A percentile compares a stretch with the other conserved stretches of the same genome.
Evolutionary conservation across 2,329 filamentous ascomycete genomes (phyloP).

Genomic region (Aspergillus pseudotamarii): DNA sequence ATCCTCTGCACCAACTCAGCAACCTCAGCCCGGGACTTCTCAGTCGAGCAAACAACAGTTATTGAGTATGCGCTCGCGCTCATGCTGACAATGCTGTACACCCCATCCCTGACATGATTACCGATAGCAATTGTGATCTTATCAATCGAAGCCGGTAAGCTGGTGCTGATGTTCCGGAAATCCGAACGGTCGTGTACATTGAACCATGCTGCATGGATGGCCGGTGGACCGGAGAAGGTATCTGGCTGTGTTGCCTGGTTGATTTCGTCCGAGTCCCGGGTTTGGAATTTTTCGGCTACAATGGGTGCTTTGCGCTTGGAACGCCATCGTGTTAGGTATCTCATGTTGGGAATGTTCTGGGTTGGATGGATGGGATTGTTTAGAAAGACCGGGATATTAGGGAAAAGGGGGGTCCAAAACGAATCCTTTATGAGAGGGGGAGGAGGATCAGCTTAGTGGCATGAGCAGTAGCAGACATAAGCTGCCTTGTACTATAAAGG

Average conservation of each 20-base stretch:
- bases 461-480: not conserved
- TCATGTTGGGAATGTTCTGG: not conserved
- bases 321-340: not conserved
- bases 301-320: not conserved
- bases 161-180: not conserved
- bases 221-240: not conserved
- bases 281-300: not conserved
- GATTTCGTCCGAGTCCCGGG: not conserved
- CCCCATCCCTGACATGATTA: not conserved
- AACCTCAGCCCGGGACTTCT: conserved; percentile 21
- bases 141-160: not conserved
- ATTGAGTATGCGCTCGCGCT: not conserved
- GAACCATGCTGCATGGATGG: not conserved
- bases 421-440: not conserved
- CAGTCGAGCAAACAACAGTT: not conserved
- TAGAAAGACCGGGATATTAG: not conserved
- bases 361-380: not conserved
- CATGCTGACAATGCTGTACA: not conserved
- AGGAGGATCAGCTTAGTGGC: not conserved
- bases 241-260: not conserved
- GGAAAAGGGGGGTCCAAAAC: not conserved
- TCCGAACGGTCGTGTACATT: not conserved
- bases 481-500: not conserved
- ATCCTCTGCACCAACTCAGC: conserved; percentile 20
- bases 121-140: not conserved